Base-by-base conservation (phyloP, 2,329 filamentous ascomycete genomes). In the Ophiostoma quercus region DNA sequence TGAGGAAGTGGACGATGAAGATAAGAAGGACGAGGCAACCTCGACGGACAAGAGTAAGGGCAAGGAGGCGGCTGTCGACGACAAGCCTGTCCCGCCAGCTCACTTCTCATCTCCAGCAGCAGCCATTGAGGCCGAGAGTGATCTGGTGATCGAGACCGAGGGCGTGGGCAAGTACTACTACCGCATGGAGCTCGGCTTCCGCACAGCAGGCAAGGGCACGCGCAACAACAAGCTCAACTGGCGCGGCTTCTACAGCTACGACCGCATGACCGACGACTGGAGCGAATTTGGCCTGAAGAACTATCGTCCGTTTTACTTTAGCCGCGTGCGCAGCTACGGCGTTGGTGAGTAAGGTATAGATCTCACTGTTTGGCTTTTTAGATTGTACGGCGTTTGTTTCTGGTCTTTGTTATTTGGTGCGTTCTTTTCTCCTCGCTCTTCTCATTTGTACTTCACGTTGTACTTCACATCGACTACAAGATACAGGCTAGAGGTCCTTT, bases 241-340 rank as follows among this genome's bases (percentile, higher is more conserved):
- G 94, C 90, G 90, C 75, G 90, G 91, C 0, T 97, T 94, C 77
- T 96, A 92, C 87, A 94, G 90, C 80, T 94, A 96, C 77, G 96
- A 98, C 77, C 86, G 87, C 74, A 79, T 96, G 76, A 96, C 92
- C 8, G 93, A 96, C 77, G 94, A 97, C 79, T 95, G 92, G 91
- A 92, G 84, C 3, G 90, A 92, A 79, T 98, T 98, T 79, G 78
- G 80, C 16, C 78, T 88, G 54, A 85, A 84, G 77, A 86, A 90
- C 74, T 83, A 88, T 70, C 89, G 88, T 77, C 83, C 88, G 0
- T 90, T 86, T 75, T 87, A 88, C 76, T 91, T 89, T 74, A 90
- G 88, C 75, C 81, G 88, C 14, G 88, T 91, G 3, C 85, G 82
- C 78, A 88, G 86, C 73, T 90, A 88, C 43, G 73, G 73, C 3